A percentile compares a stretch with the other conserved stretches of the same genome.
Evolutionary conservation across 177 flowering plant genomes (phyloP).

Genomic region (Tripterygium wilfordii): DNA sequence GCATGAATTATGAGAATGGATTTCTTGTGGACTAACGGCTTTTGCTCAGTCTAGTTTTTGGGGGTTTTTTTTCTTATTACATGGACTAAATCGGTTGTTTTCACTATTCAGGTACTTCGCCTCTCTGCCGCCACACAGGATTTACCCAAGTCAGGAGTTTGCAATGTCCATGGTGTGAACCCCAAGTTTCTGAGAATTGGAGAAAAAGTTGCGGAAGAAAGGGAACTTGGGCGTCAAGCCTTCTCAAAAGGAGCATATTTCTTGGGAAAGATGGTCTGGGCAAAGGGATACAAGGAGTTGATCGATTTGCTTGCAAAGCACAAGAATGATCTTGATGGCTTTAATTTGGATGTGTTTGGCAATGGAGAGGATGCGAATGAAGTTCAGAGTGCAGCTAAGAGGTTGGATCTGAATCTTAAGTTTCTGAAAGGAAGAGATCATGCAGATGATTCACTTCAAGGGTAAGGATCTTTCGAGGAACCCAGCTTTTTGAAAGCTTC

Average conservation of each 20-base stretch:
- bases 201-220: conserved; percentile 75
- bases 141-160: conserved; percentile 76
- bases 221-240: conserved; percentile 63
- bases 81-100: background rate
- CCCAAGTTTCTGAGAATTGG: conserved; percentile 90
- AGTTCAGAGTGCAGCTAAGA: conserved; percentile 72
- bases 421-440: conserved; percentile 95
- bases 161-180: conserved; percentile 99
- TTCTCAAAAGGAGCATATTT: conserved; percentile 96
- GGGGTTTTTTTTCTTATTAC: background rate
- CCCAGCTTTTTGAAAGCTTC: too few relatives aligned
- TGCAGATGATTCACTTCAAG: conserved; percentile 92
- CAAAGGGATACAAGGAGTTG: conserved; percentile 89
- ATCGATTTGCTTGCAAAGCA: conserved; percentile 77
- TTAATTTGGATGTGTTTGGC: conserved; percentile 89
- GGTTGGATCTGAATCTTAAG: conserved; percentile 62
- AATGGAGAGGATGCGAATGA: conserved; percentile 97
- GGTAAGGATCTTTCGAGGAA: conserved; percentile 33
- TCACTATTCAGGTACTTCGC: conserved; percentile 72
- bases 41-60: conserved; percentile 4
- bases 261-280: conserved; percentile 99
- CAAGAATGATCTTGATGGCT: conserved; percentile 72
- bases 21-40: too few relatives aligned
- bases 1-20: too few relatives aligned
- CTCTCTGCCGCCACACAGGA: conserved; percentile 98